These are phyloP conservation scores for Globisporangium barbulae DNA, from an alignment of 352 stramenopile genomes.

Conservation along the genomic window DNA sequence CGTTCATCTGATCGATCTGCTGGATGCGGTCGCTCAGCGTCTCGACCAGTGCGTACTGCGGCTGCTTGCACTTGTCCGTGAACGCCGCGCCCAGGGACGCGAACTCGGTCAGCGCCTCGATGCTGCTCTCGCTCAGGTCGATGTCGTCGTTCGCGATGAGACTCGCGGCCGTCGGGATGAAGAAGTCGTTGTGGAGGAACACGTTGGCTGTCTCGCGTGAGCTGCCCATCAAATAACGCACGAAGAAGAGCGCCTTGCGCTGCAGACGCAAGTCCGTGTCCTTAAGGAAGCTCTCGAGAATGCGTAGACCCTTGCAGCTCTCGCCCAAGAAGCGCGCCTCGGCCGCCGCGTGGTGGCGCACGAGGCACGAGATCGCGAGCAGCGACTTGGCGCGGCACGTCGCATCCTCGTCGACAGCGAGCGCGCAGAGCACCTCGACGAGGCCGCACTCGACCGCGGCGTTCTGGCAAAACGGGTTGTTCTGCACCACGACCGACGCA, in stretches of 20 bases:
- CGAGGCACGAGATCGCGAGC: conserved; percentile 79
- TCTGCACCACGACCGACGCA: conserved; percentile 80
- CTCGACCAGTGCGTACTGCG: conserved; percentile 39
- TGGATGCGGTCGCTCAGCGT: conserved; percentile 52
- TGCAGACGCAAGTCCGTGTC: conserved; percentile 61
- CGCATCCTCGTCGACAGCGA: conserved; percentile 50
- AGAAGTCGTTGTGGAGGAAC: conserved; percentile 42
- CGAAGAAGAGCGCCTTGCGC: conserved; percentile 82
- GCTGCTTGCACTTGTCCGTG: conserved; percentile 46
- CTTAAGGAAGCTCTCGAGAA: conserved; percentile 56
- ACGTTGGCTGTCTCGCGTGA: conserved; percentile 46
- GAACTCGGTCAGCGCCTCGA: conserved; percentile 75
- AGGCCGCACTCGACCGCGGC: conserved; percentile 55
- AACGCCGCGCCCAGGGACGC: conserved; percentile 58
- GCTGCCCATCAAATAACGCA: conserved; percentile 75
- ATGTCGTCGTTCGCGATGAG: conserved; percentile 73
- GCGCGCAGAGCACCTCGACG: conserved; percentile 62
- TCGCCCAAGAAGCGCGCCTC: conserved; percentile 59
- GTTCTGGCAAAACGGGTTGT: conserved; percentile 83
- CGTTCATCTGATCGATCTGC: conserved; percentile 56
- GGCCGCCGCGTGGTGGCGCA: conserved; percentile 62
- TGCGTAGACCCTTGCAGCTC: conserved; percentile 48
- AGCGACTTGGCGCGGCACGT: conserved; percentile 76
- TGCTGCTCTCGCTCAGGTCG: conserved; percentile 70
- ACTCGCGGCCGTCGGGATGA: conserved; percentile 35